Base-by-base conservation (phyloP, 257 asterid species). In the Solanum dulcamara region DNA sequence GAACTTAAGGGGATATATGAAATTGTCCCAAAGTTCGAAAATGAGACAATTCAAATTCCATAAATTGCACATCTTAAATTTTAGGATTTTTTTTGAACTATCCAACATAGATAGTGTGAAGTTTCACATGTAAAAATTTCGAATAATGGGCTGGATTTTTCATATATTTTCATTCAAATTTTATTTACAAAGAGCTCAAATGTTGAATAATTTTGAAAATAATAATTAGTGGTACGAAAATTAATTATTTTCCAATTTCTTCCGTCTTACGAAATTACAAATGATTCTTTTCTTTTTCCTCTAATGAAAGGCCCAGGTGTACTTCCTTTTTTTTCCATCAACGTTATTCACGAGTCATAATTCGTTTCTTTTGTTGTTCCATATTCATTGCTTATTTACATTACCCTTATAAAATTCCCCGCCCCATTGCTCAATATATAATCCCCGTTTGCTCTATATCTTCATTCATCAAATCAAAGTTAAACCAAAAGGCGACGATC, bases 361-460 rank as follows among this genome's bases (percentile, higher is more conserved):
- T 79, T 79, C 90, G 83, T 88, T 57, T 30, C 86, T 72, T 71
- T 20, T 37, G 20, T 32, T 28, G 9, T 59, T 7, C 30, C 18
- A 59, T 71, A 85, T 87, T 62, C 67, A 84, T 89, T 89, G 86
- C 24, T 62, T 79, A 42, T 48, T 9, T 35, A 50, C 66, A 8
- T 22, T 7, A 33, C 40, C 40, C 42, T 11, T 75, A 81, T 71
- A 75, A 46, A 83, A 33, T 79, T 32, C 28, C 22, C 50, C 26
- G 38, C 77, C 68, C 14, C 64, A 24, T 48, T 10, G 57, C 40
- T 88, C 55, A 67, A 84, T 85, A 28, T 42, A 37, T 82, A 60
- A 85, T 68, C 81, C 17, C 40, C 42, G 2, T 62, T 26, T 26
- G n/a, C n/a, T n/a, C n/a, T 22, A 0, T 10, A 17, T 8, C 46